Evolutionary conservation across 73 alveolate species (phyloP).

Genomic region (Paramecium primaurelia): DNA sequence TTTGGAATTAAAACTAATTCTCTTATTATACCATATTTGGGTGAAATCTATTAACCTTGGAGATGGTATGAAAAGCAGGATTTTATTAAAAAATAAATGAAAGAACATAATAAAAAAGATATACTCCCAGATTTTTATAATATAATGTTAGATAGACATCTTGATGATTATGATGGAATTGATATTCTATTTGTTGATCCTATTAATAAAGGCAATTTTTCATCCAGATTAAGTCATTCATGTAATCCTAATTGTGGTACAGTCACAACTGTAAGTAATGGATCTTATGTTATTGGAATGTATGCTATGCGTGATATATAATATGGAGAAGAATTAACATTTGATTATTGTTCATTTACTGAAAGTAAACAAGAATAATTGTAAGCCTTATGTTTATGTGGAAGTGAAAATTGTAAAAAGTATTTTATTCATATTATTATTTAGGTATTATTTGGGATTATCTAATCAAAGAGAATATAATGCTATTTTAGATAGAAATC

Average conservation of each 20-base stretch:
- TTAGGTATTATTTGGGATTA: not conserved
- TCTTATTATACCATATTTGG: slow-evolving; percentile 92
- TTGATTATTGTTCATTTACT: slow-evolving; percentile 94
- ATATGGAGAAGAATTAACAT: slow-evolving; percentile 95
- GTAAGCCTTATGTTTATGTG: slow-evolving; percentile 93
- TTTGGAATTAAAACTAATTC: slow-evolving; percentile 91
- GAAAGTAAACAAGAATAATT: slow-evolving; percentile 94
- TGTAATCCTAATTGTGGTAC: slow-evolving; percentile 97
- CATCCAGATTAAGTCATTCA: slow-evolving; percentile 92
- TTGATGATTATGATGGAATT: slow-evolving; percentile 94
- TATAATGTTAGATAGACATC: slow-evolving; percentile 92
- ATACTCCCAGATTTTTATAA: slow-evolving; percentile 96
- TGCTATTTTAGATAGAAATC: slow-evolving; percentile 79
- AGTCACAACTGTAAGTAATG: slow-evolving; percentile 85
- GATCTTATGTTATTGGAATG: slow-evolving; percentile 94
- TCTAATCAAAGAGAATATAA: slow-evolving; percentile 74
- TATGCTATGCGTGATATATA: slow-evolving; percentile 90
- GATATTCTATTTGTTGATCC: slow-evolving; percentile 91
- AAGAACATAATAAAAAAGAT: slow-evolving; percentile 78
- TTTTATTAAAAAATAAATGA: slow-evolving; percentile 85
- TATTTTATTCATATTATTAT: not conserved
- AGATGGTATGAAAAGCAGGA: slow-evolving; percentile 98
- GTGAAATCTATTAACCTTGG: slow-evolving; percentile 96
- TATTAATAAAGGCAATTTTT: slow-evolving; percentile 87
- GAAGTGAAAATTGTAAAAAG: slow-evolving; percentile 42